A percentile compares a stretch with the other conserved stretches of the same genome.
phyloP scores from a whole-genome alignment of 495 filamentous ascomycete genomes.

The Daldinia vernicosa region DNA sequence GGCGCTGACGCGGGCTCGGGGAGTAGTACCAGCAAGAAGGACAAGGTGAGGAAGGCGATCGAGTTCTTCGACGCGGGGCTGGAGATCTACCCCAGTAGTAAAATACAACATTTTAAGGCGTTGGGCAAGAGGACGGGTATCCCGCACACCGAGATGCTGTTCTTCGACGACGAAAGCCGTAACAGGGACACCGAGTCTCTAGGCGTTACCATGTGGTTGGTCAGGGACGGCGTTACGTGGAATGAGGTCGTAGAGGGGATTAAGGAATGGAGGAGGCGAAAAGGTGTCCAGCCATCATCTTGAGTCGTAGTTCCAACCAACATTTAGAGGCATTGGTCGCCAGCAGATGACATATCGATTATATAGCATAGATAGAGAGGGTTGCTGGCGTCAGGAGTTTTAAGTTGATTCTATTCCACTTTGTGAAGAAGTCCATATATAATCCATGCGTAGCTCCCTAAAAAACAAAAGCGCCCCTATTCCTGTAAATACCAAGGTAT shows the following conservation, averaged over 20 bases:
- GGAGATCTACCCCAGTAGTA: slow-evolving; percentile 90
- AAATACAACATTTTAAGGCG: slow-evolving; percentile 82
- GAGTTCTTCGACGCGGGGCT: slow-evolving; percentile 82
- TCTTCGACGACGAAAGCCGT: slow-evolving; percentile 92
- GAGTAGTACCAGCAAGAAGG: slow-evolving; percentile 37
- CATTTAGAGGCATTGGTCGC: not conserved
- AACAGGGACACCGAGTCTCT: slow-evolving; percentile 87
- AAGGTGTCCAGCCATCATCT: slow-evolving; percentile 49
- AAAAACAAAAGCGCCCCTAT: slow-evolving; percentile 3
- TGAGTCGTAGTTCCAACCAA: slow-evolving; percentile 3
- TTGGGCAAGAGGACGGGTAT: slow-evolving; percentile 73
- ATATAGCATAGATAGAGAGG: slow-evolving; percentile 9
- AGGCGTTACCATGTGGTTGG: slow-evolving; percentile 83
- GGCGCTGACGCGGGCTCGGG: not conserved
- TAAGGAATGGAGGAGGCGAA: slow-evolving; percentile 80
- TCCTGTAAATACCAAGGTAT: slow-evolving; percentile 8
- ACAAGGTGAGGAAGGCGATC: slow-evolving; percentile 64
- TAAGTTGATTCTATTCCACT: slow-evolving; percentile 14
- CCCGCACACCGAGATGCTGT: slow-evolving; percentile 85
- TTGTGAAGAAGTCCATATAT: slow-evolving; percentile 8
- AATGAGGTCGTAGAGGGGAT: slow-evolving; percentile 83
- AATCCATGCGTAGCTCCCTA: slow-evolving; percentile 8
- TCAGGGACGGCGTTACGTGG: slow-evolving; percentile 80
- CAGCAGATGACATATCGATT: not conserved
- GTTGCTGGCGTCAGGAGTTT: slow-evolving; percentile 14